Percentiles rank a stretch among this genome's conserved stretches.
phyloP scores from a whole-genome alignment of 768 basidiomycete genomes.

The Suillus alpinus region DNA sequence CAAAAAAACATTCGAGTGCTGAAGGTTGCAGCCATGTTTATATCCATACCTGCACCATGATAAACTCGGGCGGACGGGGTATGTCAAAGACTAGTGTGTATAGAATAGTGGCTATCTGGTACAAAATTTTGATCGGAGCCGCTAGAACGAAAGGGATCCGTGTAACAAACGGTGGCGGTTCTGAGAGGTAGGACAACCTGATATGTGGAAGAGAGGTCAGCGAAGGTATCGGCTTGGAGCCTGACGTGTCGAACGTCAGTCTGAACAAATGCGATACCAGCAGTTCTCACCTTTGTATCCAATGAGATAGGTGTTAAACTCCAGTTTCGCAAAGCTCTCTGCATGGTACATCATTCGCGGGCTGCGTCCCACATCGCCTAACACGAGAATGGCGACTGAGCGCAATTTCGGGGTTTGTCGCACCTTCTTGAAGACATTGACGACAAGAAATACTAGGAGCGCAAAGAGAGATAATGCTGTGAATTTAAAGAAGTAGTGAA shows the following conservation, averaged over 20 bases:
- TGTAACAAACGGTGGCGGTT: slow-evolving; percentile 54
- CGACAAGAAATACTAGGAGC: slow-evolving; percentile 13
- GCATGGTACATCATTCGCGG: slow-evolving; percentile 99
- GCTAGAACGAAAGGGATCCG: slow-evolving; percentile 63
- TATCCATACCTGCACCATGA: slow-evolving; percentile 80
- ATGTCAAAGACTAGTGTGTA: slow-evolving; percentile 58
- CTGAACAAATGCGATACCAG: neutral
- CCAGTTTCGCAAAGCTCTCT: slow-evolving; percentile 80
- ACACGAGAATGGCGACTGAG: slow-evolving; percentile 84
- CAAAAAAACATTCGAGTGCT: neutral
- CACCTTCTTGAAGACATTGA: slow-evolving; percentile 16
- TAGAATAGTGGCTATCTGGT: slow-evolving; percentile 66
- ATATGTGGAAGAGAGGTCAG: slow-evolving; percentile 66
- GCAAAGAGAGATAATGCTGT: slow-evolving; percentile 10
- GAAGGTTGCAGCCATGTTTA: neutral
- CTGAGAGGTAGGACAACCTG: slow-evolving; percentile 62
- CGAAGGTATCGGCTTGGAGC: slow-evolving; percentile 73
- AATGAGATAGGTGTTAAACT: slow-evolving; percentile 76
- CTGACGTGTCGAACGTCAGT: slow-evolving; percentile 38
- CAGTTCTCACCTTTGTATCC: slow-evolving; percentile 73
- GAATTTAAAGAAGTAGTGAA: slow-evolving; percentile 2
- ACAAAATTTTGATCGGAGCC: slow-evolving; percentile 77
- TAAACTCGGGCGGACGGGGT: slow-evolving; percentile 70
- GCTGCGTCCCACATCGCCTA: slow-evolving; percentile 94
- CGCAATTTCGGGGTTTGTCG: slow-evolving; percentile 39